Percentiles rank a stretch among this genome's conserved stretches.
phyloP scores from a whole-genome alignment of 2,329 filamentous ascomycete species.

The Aspergillus sp. region DNA sequence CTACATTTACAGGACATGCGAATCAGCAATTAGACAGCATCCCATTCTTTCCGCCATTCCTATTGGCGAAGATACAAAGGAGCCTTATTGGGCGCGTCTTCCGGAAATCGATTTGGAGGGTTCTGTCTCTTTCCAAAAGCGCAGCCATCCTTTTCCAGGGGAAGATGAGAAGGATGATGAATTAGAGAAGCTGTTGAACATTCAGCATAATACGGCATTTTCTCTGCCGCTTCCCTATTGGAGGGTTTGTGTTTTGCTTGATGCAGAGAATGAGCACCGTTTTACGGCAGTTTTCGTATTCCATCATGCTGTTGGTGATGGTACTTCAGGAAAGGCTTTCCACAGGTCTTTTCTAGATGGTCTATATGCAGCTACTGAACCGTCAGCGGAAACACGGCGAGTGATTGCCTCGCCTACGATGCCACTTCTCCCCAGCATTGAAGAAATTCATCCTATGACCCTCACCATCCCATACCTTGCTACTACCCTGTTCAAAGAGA shows the following conservation, averaged over 20 bases:
- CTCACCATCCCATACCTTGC: constrained; percentile 31
- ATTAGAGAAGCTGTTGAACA: constrained; percentile 34
- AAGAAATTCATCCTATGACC: constrained; percentile 34
- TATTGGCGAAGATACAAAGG: constrained; percentile 32
- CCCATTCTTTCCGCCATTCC: constrained; percentile 39
- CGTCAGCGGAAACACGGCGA: constrained; percentile 11
- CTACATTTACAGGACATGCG: constrained; percentile 33
- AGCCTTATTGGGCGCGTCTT: constrained; percentile 41
- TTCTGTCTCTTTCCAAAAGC: constrained; percentile 30
- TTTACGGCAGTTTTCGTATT: constrained; percentile 43
- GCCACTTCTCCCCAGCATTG: constrained; percentile 36
- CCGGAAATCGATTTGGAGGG: constrained; percentile 36
- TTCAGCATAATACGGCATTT: constrained; percentile 38
- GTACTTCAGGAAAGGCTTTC: constrained; percentile 40
- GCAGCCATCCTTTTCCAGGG: constrained; percentile 8
- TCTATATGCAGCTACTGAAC: constrained; percentile 16
- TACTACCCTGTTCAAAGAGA: constrained; percentile 25
- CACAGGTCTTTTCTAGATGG: constrained; percentile 37
- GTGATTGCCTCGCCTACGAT: constrained; percentile 17
- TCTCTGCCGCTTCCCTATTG: constrained; percentile 36
- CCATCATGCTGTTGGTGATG: constrained; percentile 46
- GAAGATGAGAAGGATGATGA: constrained; percentile 29
- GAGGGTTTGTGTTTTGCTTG: constrained; percentile 37
- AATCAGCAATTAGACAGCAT: constrained; percentile 34
- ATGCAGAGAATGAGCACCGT: constrained; percentile 11